Percentiles rank a stretch among this genome's conserved stretches.
phyloP scores from a whole-genome alignment of 2,329 filamentous ascomycete species.

The Cladophialophora chaetospira region DNA sequence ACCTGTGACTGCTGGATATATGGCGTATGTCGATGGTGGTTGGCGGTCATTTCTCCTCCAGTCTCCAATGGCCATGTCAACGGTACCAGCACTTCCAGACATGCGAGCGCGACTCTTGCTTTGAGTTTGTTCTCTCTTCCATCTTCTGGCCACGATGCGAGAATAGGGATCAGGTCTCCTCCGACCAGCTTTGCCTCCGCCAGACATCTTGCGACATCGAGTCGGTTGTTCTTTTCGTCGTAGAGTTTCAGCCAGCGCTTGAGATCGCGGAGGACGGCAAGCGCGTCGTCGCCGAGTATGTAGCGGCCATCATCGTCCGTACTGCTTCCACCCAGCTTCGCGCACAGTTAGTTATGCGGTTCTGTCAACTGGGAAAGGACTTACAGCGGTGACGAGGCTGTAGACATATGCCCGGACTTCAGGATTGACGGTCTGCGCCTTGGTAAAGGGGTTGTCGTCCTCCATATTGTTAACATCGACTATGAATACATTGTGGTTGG shows the following conservation, averaged over 20 bases:
- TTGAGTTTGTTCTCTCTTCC: slow-evolving; percentile 72
- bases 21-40: slow-evolving; percentile 88
- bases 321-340: slow-evolving; percentile 80
- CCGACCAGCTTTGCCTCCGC: slow-evolving; percentile 90
- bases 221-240: slow-evolving; percentile 88
- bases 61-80: slow-evolving; percentile 93
- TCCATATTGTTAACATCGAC: no score
- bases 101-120: slow-evolving; percentile 77
- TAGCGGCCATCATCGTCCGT: slow-evolving; percentile 80
- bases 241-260: slow-evolving; percentile 94
- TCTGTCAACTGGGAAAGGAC: slow-evolving; percentile 42
- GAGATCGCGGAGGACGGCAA: slow-evolving; percentile 88
- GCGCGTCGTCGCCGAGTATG: slow-evolving; percentile 86
- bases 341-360: slow-evolving; percentile 12
- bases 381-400: slow-evolving; percentile 87
- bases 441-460: slow-evolving; percentile 46
- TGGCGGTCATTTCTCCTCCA: slow-evolving; percentile 78
- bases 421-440: slow-evolving; percentile 71
- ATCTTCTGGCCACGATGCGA: slow-evolving; percentile 77
- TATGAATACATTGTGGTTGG: not conserved
- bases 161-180: slow-evolving; percentile 85
- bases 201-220: slow-evolving; percentile 91
- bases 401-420: slow-evolving; percentile 92
- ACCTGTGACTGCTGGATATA: slow-evolving; percentile 87
- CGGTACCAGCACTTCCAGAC: slow-evolving; percentile 86